phyloP scores from a whole-genome alignment of 345 rosid genomes.

The Mercurialis annua region DNA sequence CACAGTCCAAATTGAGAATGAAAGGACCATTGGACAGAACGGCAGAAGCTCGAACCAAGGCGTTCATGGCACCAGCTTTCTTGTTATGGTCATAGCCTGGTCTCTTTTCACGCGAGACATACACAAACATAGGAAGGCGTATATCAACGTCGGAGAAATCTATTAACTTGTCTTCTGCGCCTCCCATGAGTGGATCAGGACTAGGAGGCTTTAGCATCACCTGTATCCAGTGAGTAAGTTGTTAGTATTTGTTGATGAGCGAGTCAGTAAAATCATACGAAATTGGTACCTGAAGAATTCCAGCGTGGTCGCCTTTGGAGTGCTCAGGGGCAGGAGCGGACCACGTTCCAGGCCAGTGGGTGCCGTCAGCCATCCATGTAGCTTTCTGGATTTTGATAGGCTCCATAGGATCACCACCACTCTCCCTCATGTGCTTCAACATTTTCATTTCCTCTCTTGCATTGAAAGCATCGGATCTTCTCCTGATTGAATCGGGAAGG shows the following conservation, averaged over 20 bases:
- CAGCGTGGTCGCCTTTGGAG: constrained; percentile 91
- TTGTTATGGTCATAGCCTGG: constrained; percentile 96
- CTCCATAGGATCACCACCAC: constrained; percentile 65
- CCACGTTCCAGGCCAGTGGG: constrained; percentile 98
- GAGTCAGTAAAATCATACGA: neutral
- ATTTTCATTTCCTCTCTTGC: constrained; percentile 95
- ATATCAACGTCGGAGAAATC: constrained; percentile 73
- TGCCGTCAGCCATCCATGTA: constrained; percentile 99
- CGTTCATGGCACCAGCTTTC: constrained; percentile 98
- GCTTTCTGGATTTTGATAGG: constrained; percentile 66
- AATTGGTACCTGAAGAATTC: constrained; percentile 56
- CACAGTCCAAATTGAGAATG: constrained; percentile 94
- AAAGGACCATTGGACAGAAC: constrained; percentile 90
- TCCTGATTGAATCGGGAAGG: constrained; percentile 79
- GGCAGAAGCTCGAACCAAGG: constrained; percentile 80
- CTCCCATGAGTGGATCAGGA: constrained; percentile 57
- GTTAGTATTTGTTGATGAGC: neutral
- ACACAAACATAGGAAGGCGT: constrained; percentile 88
- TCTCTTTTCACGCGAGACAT: constrained; percentile 84
- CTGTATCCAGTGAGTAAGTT: constrained; percentile 16
- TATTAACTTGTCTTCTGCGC: constrained; percentile 59
- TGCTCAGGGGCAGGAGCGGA: constrained; percentile 53
- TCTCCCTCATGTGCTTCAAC: constrained; percentile 77
- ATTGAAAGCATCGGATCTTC: constrained; percentile 91
- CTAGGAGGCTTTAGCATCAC: constrained; percentile 97